phyloP scores from a whole-genome alignment of 768 basidiomycete genomes.

The Boletus tylopilopsis region DNA sequence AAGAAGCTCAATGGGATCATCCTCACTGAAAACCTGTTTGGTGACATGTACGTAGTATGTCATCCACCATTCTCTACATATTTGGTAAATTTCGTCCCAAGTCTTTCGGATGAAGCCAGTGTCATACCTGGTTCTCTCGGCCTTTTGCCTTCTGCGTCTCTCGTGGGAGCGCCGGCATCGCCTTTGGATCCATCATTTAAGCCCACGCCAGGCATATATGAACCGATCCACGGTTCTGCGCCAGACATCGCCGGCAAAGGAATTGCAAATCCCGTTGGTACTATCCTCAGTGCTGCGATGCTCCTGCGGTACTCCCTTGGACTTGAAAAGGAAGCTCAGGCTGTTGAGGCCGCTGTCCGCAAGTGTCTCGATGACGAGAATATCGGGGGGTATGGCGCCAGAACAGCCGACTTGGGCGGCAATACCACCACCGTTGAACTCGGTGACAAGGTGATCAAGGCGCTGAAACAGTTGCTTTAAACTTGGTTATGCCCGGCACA shows the following conservation, averaged over 20 bases:
- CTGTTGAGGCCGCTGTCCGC: slow-evolving; percentile 87
- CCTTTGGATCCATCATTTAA: slow-evolving; percentile 56
- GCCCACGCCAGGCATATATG: slow-evolving; percentile 86
- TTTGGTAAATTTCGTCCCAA: slow-evolving; percentile 29
- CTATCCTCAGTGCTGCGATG: slow-evolving; percentile 92
- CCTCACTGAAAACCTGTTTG: slow-evolving; percentile 93
- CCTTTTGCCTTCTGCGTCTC: slow-evolving; percentile 91
- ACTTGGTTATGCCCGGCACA: neutral
- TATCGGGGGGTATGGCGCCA: slow-evolving; percentile 68
- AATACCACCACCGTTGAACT: slow-evolving; percentile 69
- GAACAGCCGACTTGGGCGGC: slow-evolving; percentile 89
- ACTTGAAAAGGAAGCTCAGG: slow-evolving; percentile 75
- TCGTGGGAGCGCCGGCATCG: slow-evolving; percentile 79
- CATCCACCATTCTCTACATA: neutral
- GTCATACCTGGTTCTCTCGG: slow-evolving; percentile 98
- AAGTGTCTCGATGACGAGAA: slow-evolving; percentile 75
- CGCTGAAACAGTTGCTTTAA: slow-evolving; percentile 57
- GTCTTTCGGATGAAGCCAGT: slow-evolving; percentile 93
- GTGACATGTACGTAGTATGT: slow-evolving; percentile 83
- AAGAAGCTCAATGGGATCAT: slow-evolving; percentile 93
- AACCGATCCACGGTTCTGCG: slow-evolving; percentile 95
- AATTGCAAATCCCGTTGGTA: slow-evolving; percentile 93
- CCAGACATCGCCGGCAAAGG: slow-evolving; percentile 94
- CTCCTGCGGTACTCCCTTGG: slow-evolving; percentile 93
- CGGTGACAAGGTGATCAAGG: slow-evolving; percentile 79